These are phyloP conservation scores for Cordyceps cateniannulata DNA, from an alignment of 2,329 filamentous ascomycete species.

Conservation along the genomic window DNA sequence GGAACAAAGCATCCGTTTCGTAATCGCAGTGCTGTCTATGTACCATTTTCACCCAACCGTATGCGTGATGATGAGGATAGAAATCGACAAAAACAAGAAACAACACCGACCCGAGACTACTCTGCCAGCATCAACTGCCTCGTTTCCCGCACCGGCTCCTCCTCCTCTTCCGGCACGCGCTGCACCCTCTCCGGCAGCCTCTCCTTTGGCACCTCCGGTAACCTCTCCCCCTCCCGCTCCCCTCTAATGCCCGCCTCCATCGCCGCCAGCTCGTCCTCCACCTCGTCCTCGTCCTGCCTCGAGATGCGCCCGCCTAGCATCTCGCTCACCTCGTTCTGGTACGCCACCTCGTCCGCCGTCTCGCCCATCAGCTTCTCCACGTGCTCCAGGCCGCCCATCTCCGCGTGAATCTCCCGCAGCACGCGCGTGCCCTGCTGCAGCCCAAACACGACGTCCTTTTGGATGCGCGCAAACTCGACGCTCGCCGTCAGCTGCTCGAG, in stretches of 20 bases:
- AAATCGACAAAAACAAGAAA: not conserved
- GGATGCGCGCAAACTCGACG: conserved; percentile 93
- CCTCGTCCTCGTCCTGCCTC: conserved; percentile 93
- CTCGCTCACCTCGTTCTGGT: conserved; percentile 91
- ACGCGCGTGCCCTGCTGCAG: conserved; percentile 87
- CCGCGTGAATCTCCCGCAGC: conserved; percentile 81
- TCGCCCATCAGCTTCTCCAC: conserved; percentile 96
- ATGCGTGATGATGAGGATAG: not conserved
- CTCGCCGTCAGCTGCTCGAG: conserved; percentile 80
- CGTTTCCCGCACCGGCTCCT: conserved; percentile 22
- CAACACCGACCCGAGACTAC: conserved; percentile 11
- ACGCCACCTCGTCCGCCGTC: conserved; percentile 81
- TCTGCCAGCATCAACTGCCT: conserved; percentile 36
- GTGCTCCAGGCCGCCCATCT: conserved; percentile 92
- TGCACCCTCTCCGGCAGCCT: conserved; percentile 24
- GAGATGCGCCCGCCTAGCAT: conserved; percentile 85
- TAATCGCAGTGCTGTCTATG: conserved; percentile 5
- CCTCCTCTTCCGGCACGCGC: conserved; percentile 16
- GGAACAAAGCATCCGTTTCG: conserved; percentile 1
- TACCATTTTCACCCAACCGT: not conserved
- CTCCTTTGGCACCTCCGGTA: conserved; percentile 28
- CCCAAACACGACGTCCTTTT: conserved; percentile 92
- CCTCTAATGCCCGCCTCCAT: conserved; percentile 48
- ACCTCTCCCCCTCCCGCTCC: not conserved
- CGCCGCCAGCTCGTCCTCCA: conserved; percentile 87